phyloP scores from a whole-genome alignment of 768 basidiomycete genomes.

The Pleurotus djamor region DNA sequence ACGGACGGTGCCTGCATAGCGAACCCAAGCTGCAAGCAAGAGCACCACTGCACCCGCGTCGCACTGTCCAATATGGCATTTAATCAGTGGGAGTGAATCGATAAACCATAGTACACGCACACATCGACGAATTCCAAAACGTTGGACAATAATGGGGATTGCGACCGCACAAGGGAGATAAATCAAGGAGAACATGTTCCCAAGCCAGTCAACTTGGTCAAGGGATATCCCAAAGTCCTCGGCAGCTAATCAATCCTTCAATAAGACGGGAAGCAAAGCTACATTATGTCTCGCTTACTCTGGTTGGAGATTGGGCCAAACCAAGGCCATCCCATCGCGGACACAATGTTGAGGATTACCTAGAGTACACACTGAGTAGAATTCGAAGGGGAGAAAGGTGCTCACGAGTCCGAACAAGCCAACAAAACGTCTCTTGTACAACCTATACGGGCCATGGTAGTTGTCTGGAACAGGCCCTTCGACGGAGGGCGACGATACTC shows the following conservation, averaged over 20 bases:
- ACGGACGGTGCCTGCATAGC: constrained; percentile 67
- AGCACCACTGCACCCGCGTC: constrained; percentile 53
- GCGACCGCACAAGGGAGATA: constrained; percentile 63
- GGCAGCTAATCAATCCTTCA: constrained; percentile 40
- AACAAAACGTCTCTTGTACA: constrained; percentile 70
- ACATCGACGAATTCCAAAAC: constrained; percentile 60
- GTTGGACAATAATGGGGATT: constrained; percentile 54
- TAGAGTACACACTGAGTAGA: too few species aligned
- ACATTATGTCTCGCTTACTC: constrained; percentile 34
- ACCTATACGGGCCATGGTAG: constrained; percentile 37
- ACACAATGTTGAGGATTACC: constrained; percentile 61
- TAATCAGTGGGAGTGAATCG: not conserved
- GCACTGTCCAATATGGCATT: constrained; percentile 39
- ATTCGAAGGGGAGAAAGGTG: constrained; percentile 19
- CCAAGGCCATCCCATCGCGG: constrained; percentile 76
- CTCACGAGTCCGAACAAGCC: constrained; percentile 64
- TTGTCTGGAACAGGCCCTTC: not conserved
- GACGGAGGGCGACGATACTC: too few species aligned
- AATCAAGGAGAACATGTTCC: constrained; percentile 60
- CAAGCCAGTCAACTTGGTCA: constrained; percentile 78
- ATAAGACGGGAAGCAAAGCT: not conserved
- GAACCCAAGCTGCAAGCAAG: constrained; percentile 70
- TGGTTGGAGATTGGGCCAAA: constrained; percentile 80
- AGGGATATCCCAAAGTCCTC: constrained; percentile 66
- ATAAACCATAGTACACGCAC: constrained; percentile 35